Base-by-base conservation (phyloP, 805 yeast genomes). In the Saccharomycopsis lassenensis region DNA sequence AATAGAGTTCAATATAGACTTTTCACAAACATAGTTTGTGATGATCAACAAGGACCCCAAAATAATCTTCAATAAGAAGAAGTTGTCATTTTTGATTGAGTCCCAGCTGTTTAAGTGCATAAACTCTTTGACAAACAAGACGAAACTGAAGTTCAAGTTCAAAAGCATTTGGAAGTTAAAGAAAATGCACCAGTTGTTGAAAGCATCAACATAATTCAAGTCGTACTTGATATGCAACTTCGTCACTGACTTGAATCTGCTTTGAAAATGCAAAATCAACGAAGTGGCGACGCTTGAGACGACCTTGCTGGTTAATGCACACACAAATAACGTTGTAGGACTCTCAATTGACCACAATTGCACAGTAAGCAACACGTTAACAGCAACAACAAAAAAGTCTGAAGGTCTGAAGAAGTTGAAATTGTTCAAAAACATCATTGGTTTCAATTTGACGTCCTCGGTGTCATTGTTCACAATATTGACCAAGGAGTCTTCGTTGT, bases 121-220 rank as follows among this genome's bases (percentile, higher is more conserved):
- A n/a, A 57, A 31, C 34, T 59, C 62, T 22, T 56, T 51, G 8
- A 53, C 33, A 8, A 60, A 54, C 33, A 66, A 53, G 6, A 57
- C 63, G 41, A 56, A 41, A 38, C 77, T 55, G 3, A 78, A 62
- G 4, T 74, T 61, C 48, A 79, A 77, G 1, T 82, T 70, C 51
- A 76, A 57, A 32, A 74, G 62, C 45, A 74, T 48, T 4, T 63
- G 48, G 24, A 57, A 50, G 40, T 71, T 71, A 56, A 78, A 81
- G 31, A 79, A 54, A 7, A 73, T 67, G 41, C 81, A 78, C 83
- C 87, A 82, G 47, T 77, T 79, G 45, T 74, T 69, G 50, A 73
- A 75, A 1, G 89, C 79, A 29, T 75, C 70, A 37, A 71, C 66
- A 29, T 73, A 71, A 12, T 80, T 71, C 29, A 72, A 60, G 16